phyloP scores from a whole-genome alignment of 306 rosid species.

The Inga laurina region DNA sequence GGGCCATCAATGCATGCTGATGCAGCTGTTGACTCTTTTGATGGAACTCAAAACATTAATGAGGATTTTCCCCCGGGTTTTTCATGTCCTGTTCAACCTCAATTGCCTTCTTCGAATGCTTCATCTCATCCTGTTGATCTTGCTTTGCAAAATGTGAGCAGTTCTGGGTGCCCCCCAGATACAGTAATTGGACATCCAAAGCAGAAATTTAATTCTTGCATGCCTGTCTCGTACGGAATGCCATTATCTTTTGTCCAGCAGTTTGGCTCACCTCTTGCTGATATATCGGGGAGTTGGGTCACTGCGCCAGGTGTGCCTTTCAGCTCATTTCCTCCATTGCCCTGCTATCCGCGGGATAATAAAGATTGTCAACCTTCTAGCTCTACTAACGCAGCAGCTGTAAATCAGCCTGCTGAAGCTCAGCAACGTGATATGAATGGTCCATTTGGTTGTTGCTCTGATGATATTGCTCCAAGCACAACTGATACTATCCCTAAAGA shows the following conservation, averaged over 20 bases:
- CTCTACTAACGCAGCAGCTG: slow-evolving; percentile 26
- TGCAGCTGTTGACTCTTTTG: slow-evolving; percentile 38
- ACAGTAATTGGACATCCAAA: slow-evolving; percentile 66
- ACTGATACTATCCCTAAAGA: slow-evolving; percentile 47
- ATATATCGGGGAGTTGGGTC: slow-evolving; percentile 59
- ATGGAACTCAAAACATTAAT: slow-evolving; percentile 44
- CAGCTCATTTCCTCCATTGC: slow-evolving; percentile 89
- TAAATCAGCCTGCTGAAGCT: slow-evolving; percentile 45
- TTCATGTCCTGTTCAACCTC: slow-evolving; percentile 55
- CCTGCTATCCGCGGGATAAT: slow-evolving; percentile 59
- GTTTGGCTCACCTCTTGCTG: slow-evolving; percentile 61
- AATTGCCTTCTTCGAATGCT: slow-evolving; percentile 41
- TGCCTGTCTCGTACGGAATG: slow-evolving; percentile 86
- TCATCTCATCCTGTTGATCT: slow-evolving; percentile 36
- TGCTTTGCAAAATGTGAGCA: slow-evolving; percentile 37
- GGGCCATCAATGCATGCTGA: slow-evolving; percentile 26
- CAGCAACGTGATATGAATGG: slow-evolving; percentile 38
- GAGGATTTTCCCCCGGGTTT: slow-evolving; percentile 97
- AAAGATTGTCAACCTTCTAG: slow-evolving; percentile 46
- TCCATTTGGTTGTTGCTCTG: slow-evolving; percentile 43
- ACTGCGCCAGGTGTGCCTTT: slow-evolving; percentile 93
- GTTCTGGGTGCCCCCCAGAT: slow-evolving; percentile 39
- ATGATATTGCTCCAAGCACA: slow-evolving; percentile 59
- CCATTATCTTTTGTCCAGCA: slow-evolving; percentile 69
- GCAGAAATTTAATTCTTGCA: slow-evolving; percentile 67